These are phyloP conservation scores for Zymoseptoria crescenta DNA, from an alignment of 2,329 filamentous ascomycete genomes.

Conservation along the genomic window DNA sequence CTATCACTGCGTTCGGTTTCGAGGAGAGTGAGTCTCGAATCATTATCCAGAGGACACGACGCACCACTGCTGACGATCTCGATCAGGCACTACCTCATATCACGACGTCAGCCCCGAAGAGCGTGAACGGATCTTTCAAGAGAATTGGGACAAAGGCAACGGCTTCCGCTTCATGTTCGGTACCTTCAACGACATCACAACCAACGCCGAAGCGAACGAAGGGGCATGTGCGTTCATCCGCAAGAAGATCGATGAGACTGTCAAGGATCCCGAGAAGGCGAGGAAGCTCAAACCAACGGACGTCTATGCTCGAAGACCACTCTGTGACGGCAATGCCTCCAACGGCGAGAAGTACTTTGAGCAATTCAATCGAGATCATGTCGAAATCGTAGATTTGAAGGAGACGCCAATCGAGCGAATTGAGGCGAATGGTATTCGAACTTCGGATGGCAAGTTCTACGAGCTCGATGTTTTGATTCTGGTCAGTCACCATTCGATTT, in stretches of 20 bases:
- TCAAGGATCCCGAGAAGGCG: conserved; percentile 42
- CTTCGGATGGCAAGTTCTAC: conserved; percentile 31
- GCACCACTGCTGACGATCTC: not conserved
- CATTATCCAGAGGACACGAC: not conserved
- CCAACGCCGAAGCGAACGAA: conserved; percentile 42
- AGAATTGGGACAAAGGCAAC: conserved; percentile 41
- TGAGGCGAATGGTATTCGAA: conserved; percentile 46
- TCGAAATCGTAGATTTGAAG: conserved; percentile 37
- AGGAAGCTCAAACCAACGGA: conserved; percentile 47
- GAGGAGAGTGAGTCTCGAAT: conserved; percentile 16
- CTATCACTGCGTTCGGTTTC: conserved; percentile 29
- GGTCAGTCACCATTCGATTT: conserved; percentile 17
- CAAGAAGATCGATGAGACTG: conserved; percentile 43
- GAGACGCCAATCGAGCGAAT: conserved; percentile 37
- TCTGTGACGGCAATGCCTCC: conserved; percentile 27
- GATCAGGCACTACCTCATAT: conserved; percentile 10
- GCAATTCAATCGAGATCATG: conserved; percentile 36
- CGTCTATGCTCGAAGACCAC: conserved; percentile 39
- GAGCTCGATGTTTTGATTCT: conserved; percentile 40
- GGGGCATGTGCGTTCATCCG: conserved; percentile 50
- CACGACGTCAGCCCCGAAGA: conserved; percentile 26
- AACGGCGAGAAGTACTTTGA: conserved; percentile 43
- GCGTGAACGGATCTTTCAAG: conserved; percentile 42
- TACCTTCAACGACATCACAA: conserved; percentile 47
- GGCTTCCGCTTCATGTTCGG: conserved; percentile 51